Evolutionary conservation across 2,329 filamentous ascomycete species (phyloP), one percentile per base, ranked within the genome.

Genomic region (Xylariaceae sp.): DNA sequence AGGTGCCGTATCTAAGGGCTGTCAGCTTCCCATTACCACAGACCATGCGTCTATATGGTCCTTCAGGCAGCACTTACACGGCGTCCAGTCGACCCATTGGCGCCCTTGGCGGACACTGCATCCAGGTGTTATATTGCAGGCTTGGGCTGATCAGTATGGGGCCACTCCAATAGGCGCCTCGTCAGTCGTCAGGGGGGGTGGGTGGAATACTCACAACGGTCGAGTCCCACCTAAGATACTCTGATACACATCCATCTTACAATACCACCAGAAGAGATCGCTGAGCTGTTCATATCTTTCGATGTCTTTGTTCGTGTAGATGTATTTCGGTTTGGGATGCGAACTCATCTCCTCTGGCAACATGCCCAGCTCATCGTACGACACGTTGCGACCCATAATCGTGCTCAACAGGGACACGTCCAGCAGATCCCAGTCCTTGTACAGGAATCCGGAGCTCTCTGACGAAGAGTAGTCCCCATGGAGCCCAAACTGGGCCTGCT

Each of bases 181-280:
- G n/a, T n/a, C n/a, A n/a, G n/a, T n/a, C n/a, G 19, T 23, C 15
- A 16, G 31, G 31, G 21, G 27, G 29, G 48, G 31, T 17, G 21
- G 29, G 18, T 29, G 30, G 29, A 39, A 30, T 48, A 74, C 88
- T 73, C 69, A 95, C 88, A 96, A 82, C 32, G 94, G 69, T 46
- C 75, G 75, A 29, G 90, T 89, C 7, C 88, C 90, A 50, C 89
- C 92, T 16, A 97, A 68, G 44, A 96, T 78, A 57, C 86, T 88
- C 60, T 96, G 90, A 52, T 90, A 94, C 7, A 85, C 79, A 59
- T 97, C 92, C 69, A 96, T 92, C 62, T 95, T 94, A 53, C 78
- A 83, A 59, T 89, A 96, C 85, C 88, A 96, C 89, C 90, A 98
- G 57, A 85, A 94, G 4, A 97, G 65, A 62, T 97, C 92, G 48